phyloP scores from a whole-genome alignment of 805 yeast genomes.

The Ogataea methylovora region DNA sequence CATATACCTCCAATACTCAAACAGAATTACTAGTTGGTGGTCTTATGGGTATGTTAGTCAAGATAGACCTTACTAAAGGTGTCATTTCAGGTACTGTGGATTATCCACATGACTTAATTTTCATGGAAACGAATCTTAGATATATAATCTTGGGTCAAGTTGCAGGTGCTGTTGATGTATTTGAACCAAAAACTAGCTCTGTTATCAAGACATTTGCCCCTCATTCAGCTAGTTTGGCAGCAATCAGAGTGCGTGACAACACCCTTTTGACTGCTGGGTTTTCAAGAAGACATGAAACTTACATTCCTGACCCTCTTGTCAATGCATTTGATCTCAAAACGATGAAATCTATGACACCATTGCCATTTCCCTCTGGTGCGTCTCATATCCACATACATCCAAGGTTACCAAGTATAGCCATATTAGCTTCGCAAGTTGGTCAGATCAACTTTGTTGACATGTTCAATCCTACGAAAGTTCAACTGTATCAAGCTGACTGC shows the following conservation, averaged over 20 bases:
- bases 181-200: constrained; percentile 45
- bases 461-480: constrained; percentile 64
- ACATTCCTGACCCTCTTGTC: constrained; percentile 70
- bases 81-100: constrained; percentile 27
- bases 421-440: constrained; percentile 70
- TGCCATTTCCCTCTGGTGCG: constrained; percentile 89
- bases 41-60: constrained; percentile 26
- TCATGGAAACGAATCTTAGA: constrained; percentile 44
- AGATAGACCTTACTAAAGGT: constrained; percentile 35
- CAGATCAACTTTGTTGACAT: constrained; percentile 82
- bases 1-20: constrained; percentile 32
- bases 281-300: constrained; percentile 52
- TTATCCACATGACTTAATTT: constrained; percentile 37
- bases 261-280: constrained; percentile 77
- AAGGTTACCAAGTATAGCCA: constrained; percentile 65
- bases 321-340: constrained; percentile 73
- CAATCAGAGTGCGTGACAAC: constrained; percentile 57
- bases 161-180: constrained; percentile 55
- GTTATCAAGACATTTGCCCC: constrained; percentile 48
- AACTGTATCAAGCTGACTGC: constrained; percentile 60
- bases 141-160: constrained; percentile 50
- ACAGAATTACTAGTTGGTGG: constrained; percentile 41
- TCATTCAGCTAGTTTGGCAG: constrained; percentile 55
- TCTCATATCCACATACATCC: constrained; percentile 81
- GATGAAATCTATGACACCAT: constrained; percentile 65